A percentile compares a stretch with the other conserved stretches of the same genome.
These are phyloP conservation scores for Mucuna pruriens DNA, from an alignment of 306 rosid genomes.

Conservation along the genomic window DNA sequence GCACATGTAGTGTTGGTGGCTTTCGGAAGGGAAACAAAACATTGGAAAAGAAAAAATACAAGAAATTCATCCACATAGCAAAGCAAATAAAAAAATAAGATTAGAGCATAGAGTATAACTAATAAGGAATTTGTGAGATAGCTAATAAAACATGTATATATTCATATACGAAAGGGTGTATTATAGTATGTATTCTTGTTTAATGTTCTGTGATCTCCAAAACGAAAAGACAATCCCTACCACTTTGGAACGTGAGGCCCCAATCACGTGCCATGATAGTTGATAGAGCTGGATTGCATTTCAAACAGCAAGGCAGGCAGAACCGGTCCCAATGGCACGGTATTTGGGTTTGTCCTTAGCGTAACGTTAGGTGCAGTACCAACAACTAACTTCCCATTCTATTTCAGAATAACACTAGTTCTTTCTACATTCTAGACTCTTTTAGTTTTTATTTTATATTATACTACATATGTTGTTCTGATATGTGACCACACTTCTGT, in stretches of 20 bases:
- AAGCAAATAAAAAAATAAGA: not conserved
- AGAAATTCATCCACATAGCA: not conserved
- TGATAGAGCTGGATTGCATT: slow-evolving; percentile 37
- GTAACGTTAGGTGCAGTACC: slow-evolving; percentile 36
- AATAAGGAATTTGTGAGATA: too few species aligned
- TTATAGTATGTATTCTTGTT: not conserved
- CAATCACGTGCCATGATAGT: slow-evolving; percentile 55
- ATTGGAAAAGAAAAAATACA: not conserved
- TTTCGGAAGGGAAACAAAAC: slow-evolving; percentile 27
- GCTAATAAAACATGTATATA: too few species aligned
- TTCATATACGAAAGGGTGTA: too few species aligned
- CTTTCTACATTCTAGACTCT: not conserved
- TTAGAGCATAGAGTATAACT: too few species aligned
- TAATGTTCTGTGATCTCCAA: too few species aligned
- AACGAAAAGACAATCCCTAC: not conserved
- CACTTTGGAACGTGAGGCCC: slow-evolving; percentile 38
- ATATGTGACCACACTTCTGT: slow-evolving; percentile 23
- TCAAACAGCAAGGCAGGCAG: slow-evolving; percentile 42
- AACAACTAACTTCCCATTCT: slow-evolving; percentile 40
- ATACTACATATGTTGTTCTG: not conserved
- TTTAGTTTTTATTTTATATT: not conserved
- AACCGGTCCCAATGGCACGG: slow-evolving; percentile 41
- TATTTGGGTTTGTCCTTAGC: slow-evolving; percentile 46
- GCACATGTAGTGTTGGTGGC: slow-evolving; percentile 85
- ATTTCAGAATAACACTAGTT: slow-evolving; percentile 8